Conservation (phyloP, 192 early-diverging fungal genomes). For the Obelidium mucronatum region DNA sequence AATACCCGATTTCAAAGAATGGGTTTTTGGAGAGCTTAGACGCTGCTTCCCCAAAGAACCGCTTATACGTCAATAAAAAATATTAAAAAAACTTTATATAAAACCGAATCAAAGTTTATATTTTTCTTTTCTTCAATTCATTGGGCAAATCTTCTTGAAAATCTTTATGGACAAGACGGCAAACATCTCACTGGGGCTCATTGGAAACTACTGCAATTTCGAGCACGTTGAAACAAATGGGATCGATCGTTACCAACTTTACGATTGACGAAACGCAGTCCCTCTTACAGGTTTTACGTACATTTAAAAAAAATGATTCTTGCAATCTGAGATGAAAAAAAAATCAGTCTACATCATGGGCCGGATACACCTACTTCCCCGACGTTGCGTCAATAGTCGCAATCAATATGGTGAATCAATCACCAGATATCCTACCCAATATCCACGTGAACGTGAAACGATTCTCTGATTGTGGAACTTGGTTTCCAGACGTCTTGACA, state of each 20-base stretch:
- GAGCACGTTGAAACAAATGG: background rate
- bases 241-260: background rate
- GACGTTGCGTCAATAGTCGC: background rate
- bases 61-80: too few species aligned
- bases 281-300: background rate
- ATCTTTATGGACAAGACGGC: background rate
- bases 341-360: too few species aligned
- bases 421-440: background rate
- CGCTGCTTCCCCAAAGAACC: background rate
- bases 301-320: too few species aligned
- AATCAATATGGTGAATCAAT: background rate
- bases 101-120: too few species aligned
- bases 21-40: background rate
- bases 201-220: constrained; percentile 1
- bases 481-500: background rate
- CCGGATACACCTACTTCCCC: background rate
- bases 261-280: background rate
- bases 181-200: background rate
- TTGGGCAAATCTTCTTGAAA: too few species aligned
- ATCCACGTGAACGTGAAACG: background rate
- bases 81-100: too few species aligned
- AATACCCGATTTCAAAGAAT: background rate
- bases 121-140: too few species aligned
- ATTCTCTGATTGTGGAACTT: background rate
- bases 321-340: too few species aligned